These are phyloP conservation scores for Ilex asprella DNA, from an alignment of 257 asterid genomes.

Conservation along the genomic window DNA sequence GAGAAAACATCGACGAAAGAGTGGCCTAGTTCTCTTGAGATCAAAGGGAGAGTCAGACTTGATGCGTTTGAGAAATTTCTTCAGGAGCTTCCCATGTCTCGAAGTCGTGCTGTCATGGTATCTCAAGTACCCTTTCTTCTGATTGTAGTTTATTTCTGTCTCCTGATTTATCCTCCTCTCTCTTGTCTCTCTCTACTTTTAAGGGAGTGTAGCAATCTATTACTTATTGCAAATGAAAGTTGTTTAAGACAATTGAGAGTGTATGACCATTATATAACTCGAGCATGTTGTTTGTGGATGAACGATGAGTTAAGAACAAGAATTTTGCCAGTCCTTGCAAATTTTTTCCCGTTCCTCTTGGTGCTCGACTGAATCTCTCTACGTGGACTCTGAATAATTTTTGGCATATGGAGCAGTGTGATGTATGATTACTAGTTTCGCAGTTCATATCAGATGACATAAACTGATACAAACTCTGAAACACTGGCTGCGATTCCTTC, in stretches of 20 bases:
- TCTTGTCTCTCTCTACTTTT: constrained; percentile 34
- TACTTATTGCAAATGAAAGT: constrained; percentile 11
- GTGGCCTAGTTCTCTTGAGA: constrained; percentile 84
- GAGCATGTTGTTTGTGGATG: constrained; percentile 16
- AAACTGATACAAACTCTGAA: no score
- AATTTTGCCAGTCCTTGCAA: neutral
- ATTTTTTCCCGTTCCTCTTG: neutral
- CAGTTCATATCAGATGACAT: no score
- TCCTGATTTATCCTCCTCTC: constrained; percentile 23
- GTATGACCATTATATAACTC: constrained; percentile 13
- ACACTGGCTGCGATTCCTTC: no score
- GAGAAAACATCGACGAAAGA: constrained; percentile 73
- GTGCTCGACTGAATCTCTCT: neutral
- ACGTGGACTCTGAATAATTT: neutral
- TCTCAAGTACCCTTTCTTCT: constrained; percentile 59
- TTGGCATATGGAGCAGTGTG: neutral
- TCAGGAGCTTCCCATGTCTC: constrained; percentile 88
- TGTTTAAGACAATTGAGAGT: constrained; percentile 26
- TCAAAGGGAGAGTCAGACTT: constrained; percentile 90
- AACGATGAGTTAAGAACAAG: constrained; percentile 17
- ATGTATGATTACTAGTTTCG: no score
- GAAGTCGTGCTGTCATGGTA: constrained; percentile 99
- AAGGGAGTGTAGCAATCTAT: constrained; percentile 21
- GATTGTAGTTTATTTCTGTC: constrained; percentile 31
- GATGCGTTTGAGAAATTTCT: constrained; percentile 91